These are phyloP conservation scores for Penicillium herquei DNA, from an alignment of 495 filamentous ascomycete genomes.

Conservation along the genomic window DNA sequence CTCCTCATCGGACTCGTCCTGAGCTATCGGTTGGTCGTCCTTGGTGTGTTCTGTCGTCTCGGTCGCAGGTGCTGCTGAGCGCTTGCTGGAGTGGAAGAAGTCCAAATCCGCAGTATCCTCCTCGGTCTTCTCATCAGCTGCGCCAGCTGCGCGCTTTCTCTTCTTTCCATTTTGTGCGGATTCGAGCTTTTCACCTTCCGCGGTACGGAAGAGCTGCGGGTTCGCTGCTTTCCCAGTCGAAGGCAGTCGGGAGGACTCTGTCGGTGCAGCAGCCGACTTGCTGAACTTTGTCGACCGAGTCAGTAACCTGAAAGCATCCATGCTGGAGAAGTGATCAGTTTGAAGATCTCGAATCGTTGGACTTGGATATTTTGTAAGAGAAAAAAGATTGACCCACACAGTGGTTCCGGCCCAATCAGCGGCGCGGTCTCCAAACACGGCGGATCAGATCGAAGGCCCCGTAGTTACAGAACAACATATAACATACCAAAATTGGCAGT, in stretches of 20 bases:
- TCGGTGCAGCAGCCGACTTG: constrained; percentile 22
- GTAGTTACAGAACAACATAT: too few species aligned
- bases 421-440: not conserved
- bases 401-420: not conserved
- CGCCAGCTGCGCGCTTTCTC: constrained; percentile 32
- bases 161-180: constrained; percentile 39
- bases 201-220: constrained; percentile 53
- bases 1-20: constrained; percentile 27
- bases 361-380: constrained; percentile 30
- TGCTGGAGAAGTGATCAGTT: constrained; percentile 19
- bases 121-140: constrained; percentile 19
- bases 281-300: constrained; percentile 55
- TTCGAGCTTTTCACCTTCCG: constrained; percentile 32
- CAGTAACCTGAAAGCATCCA: constrained; percentile 56
- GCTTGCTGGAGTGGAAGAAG: constrained; percentile 37
- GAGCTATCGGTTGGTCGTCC: constrained; percentile 17
- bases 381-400: constrained; percentile 23
- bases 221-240: constrained; percentile 50
- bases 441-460: too few species aligned
- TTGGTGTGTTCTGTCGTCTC: constrained; percentile 14
- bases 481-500: not conserved
- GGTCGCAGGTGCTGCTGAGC: constrained; percentile 17
- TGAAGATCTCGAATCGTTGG: constrained; percentile 8
- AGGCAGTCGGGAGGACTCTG: constrained; percentile 35
- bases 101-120: constrained; percentile 33